Evolutionary conservation across 345 rosid genomes (phyloP), one percentile per base, ranked within the genome.

Genomic region (Pugionium dolabratum): DNA sequence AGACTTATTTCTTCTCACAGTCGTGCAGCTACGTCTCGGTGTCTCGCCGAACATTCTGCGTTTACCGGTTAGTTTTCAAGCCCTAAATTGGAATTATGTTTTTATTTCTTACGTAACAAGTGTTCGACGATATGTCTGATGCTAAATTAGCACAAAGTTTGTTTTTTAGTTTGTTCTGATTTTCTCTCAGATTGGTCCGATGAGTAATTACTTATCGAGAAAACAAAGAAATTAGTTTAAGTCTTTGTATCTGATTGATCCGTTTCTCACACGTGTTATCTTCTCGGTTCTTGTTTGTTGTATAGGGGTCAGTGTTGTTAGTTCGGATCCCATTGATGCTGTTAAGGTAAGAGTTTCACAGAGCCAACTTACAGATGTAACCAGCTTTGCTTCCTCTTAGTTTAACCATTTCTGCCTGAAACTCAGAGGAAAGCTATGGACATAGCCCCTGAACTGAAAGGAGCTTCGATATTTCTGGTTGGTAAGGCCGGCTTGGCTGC

Each of bases 401-500:
- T 59, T 73, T 69, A 75, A 79, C 69, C 62, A 60, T 54, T 71
- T 75, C 54, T 54, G 55, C 63, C 49, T 67, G 35, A 62, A 64
- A 64, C 64, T 66, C 83, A 89, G 95, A 83, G 75, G 84, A 89
- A 76, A 77, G 95, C 93, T n/a, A 49, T 67, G 67, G 88, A 82
- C 65, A 45, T 84, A 28, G 70, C 85, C 4, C 75, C 90, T 58
- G 82, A 67, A 64, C 75, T 89, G 51, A 89, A 75, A 78, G 96
- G 96, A 59, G 86, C 91, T 77, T 84, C 91, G n/a, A 72, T 92
- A 58, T 87, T 82, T 81, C 82, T 92, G 56, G 73, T 89, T 8
- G 96, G 98, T 92, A 74, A 85, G 92, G 49, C 61, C 28, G 28
- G 18, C 11, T 70, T 71, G 28, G 58, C 62, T 66, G 7, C 11